Evolutionary conservation across 1,284 basidiomycete genomes (phyloP), one percentile per base, ranked within the genome.

Genomic region (Volvariella surrecta): DNA sequence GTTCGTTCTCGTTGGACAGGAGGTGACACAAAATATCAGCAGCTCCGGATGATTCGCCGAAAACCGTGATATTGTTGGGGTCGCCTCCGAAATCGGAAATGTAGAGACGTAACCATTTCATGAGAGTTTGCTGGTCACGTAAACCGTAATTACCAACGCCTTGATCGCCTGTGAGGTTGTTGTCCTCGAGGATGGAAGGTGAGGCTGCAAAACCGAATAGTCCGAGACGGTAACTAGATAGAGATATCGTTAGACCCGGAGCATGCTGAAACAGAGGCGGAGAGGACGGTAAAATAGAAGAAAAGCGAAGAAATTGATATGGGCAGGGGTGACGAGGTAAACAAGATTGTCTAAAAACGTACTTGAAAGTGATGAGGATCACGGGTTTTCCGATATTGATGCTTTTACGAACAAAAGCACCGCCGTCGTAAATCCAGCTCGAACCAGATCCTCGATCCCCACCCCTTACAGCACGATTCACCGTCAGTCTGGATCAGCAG

Each of bases 141-240:
- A 88, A 66, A 43, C 81, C 83, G 53, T 83, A 87, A 60, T 87
- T 87, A 16, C 83, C 83, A 15, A 77, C 76, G n/a, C 82, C 83
- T 42, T 75, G 70, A 39, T 84, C 79, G 22, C 79, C 80, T 19
- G 68, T 71, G 24, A 60, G 56, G 43, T 64, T 64, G 59, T 83
- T 84, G 54, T 84, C 82, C 46, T 82, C 81, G 34, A 69, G 68
- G 43, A 88, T 66, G 39, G 72, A 68, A 19, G 70, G 66, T 47
- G 74, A 76, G 7, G 79, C 79, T 19, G 81, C 84, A 46, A 77
- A 85, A 19, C 84, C 83, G 52, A 87, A 72, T 32, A 87, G 59
- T 37, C 83, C 83, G 16, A 87, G 61, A n/a, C 83, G 82, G 58
- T 76, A 87, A 58, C 83, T 87, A 28, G 24, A 28, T 42, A 54